Evolutionary conservation across 2,329 filamentous ascomycete species (phyloP).

Genomic region (Monosporascus ibericus): DNA sequence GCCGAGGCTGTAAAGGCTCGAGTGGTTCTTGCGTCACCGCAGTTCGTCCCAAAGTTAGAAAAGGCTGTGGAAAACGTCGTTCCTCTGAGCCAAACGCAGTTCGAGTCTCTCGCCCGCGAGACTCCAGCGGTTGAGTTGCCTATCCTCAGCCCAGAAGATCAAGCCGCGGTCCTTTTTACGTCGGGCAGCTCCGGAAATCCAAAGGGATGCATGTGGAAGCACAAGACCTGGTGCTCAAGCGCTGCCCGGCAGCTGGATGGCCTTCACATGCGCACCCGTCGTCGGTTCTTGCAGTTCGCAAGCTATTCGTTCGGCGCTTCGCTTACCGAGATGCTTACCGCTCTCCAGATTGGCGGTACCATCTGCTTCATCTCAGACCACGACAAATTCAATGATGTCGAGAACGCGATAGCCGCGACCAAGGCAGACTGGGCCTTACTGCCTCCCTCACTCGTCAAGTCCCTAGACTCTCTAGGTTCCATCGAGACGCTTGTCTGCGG

Average conservation of each 20-base stretch:
- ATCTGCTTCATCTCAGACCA: not conserved
- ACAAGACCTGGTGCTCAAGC: not conserved
- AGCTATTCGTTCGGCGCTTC: not conserved
- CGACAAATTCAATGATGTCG: not conserved
- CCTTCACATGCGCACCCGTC: not conserved
- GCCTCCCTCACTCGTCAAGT: too few relatives aligned
- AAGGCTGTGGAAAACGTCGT: too few relatives aligned
- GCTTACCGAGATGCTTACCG: not conserved
- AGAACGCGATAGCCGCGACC: too few relatives aligned
- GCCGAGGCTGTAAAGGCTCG: too few relatives aligned
- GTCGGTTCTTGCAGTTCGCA: not conserved
- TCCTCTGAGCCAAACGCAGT: too few relatives aligned
- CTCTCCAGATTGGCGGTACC: not conserved
- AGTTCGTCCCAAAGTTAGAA: too few relatives aligned
- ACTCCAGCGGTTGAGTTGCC: not conserved
- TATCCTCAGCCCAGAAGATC: not conserved
- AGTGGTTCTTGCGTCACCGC: too few relatives aligned
- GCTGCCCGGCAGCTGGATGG: not conserved
- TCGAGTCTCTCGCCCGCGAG: too few relatives aligned
- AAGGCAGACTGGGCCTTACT: too few relatives aligned
- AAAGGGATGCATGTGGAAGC: not conserved
- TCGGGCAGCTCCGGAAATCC: not conserved
- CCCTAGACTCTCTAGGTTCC: too few relatives aligned
- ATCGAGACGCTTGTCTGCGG: too few relatives aligned
- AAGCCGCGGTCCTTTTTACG: not conserved